These are phyloP conservation scores for Lophiostoma macrostomum DNA, from an alignment of 495 filamentous ascomycete genomes.

Conservation along the genomic window DNA sequence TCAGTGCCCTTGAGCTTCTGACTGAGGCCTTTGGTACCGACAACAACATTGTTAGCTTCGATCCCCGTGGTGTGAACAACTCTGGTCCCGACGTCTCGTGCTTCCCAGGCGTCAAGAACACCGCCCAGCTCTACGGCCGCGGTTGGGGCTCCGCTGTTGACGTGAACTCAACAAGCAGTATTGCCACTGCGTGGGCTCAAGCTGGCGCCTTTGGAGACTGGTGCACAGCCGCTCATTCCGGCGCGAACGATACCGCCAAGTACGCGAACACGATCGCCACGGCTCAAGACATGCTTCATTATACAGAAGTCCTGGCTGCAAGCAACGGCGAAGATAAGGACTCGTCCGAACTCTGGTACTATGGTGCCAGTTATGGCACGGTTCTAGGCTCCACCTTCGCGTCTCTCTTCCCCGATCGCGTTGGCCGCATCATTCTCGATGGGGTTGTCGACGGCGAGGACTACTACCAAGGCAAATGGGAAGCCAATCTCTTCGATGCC, in stretches of 20 bases:
- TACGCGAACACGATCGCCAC: constrained; percentile 49
- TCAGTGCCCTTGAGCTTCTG: constrained; percentile 10
- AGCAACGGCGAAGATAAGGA: constrained; percentile 32
- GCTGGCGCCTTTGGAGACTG: constrained; percentile 6
- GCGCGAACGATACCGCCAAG: constrained; percentile 7
- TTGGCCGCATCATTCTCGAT: constrained; percentile 51
- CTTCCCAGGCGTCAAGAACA: constrained; percentile 19
- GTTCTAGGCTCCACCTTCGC: constrained; percentile 46
- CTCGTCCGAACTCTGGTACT: constrained; percentile 33
- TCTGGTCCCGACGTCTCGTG: constrained; percentile 37
- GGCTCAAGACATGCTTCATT: constrained; percentile 49
- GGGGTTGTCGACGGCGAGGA: constrained; percentile 49
- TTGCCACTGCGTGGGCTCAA: constrained; percentile 1
- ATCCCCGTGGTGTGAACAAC: constrained; percentile 43
- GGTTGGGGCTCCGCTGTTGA: background rate
- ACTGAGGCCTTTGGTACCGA: constrained; percentile 14
- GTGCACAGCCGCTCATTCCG: background rate
- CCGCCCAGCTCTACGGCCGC: constrained; percentile 34
- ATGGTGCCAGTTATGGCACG: constrained; percentile 33
- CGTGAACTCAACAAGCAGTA: background rate
- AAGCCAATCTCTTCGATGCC: constrained; percentile 35
- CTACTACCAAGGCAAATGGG: constrained; percentile 31
- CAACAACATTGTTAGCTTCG: constrained; percentile 54
- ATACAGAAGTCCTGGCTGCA: constrained; percentile 48
- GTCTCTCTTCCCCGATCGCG: constrained; percentile 50